Evolutionary conservation across 1,284 basidiomycete species (phyloP).

Genomic region (Ceratobasidium papillatum): DNA sequence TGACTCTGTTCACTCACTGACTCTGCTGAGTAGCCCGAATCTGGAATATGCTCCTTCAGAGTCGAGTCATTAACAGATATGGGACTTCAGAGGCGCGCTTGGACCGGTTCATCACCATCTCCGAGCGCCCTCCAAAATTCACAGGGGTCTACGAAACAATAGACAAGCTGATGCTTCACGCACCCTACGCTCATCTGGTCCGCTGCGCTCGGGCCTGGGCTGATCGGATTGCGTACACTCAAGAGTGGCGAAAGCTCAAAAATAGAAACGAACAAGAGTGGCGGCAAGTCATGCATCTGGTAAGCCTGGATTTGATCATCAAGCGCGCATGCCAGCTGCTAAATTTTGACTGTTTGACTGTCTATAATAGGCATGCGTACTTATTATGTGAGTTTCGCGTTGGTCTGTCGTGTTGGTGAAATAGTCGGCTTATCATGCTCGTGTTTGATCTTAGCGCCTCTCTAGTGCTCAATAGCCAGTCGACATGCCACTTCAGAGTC

Average conservation of each 20-base stretch:
- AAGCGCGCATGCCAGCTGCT: not conserved
- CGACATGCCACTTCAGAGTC: not conserved
- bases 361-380: constrained; percentile 4
- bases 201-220: constrained; percentile 37
- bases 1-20: not conserved
- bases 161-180: not conserved
- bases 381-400: not conserved
- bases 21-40: constrained; percentile 8
- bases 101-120: constrained; percentile 25
- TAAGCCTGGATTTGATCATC: not conserved
- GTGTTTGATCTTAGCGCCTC: constrained; percentile 23
- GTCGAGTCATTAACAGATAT: constrained; percentile 32
- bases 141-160: not conserved
- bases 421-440: not conserved
- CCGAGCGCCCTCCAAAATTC: constrained; percentile 13
- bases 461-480: not conserved
- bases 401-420: not conserved
- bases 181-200: constrained; percentile 8
- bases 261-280: constrained; percentile 27
- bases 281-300: constrained; percentile 6
- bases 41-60: constrained; percentile 28
- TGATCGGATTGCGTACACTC: constrained; percentile 23
- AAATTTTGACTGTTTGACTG: too few species aligned
- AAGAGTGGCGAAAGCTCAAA: constrained; percentile 27
- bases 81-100: constrained; percentile 25